Evolutionary conservation across 2,329 filamentous ascomycete genomes (phyloP).

Genomic region (Pseudocercospora eumusae): DNA sequence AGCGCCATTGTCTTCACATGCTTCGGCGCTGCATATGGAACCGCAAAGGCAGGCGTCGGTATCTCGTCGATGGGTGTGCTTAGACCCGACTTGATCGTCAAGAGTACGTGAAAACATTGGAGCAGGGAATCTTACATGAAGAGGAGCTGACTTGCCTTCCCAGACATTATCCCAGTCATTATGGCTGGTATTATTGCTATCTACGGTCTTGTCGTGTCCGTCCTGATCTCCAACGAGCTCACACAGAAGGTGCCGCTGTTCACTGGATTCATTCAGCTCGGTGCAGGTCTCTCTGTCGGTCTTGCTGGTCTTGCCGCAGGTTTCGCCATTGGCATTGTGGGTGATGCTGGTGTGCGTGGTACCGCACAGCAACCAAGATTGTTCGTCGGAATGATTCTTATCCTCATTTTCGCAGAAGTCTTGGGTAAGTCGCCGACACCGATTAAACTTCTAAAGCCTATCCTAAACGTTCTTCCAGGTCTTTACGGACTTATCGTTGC

Average conservation of each 20-base stretch:
- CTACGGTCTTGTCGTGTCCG: conserved; percentile 61
- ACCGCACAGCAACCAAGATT: conserved; percentile 81
- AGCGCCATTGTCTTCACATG: conserved; percentile 95
- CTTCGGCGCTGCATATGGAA: conserved; percentile 95
- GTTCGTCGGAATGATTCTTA: conserved; percentile 97
- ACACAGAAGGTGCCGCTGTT: conserved; percentile 51
- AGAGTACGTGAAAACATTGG: conserved; percentile 69
- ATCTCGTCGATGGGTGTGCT: conserved; percentile 98
- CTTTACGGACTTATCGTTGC: conserved; percentile 98
- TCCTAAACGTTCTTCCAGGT: conserved; percentile 58
- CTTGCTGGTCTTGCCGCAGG: conserved; percentile 46
- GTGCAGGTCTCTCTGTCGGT: conserved; percentile 54
- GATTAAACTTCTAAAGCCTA: neutral
- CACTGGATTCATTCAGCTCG: conserved; percentile 56
- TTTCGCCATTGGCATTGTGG: conserved; percentile 57
- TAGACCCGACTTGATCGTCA: conserved; percentile 95
- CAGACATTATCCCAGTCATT: conserved; percentile 99
- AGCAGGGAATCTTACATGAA: neutral
- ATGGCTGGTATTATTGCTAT: conserved; percentile 99
- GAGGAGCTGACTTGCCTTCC: conserved; percentile 18
- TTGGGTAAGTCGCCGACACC: conserved; percentile 65
- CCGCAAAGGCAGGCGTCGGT: conserved; percentile 98
- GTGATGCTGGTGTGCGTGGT: conserved; percentile 85
- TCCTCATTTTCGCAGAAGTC: conserved; percentile 99
- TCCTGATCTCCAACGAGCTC: conserved; percentile 57